Percentiles rank a stretch among this genome's conserved stretches.
Conservation (phyloP, 257 asterid genomes). For the Handroanthus guayacan region DNA sequence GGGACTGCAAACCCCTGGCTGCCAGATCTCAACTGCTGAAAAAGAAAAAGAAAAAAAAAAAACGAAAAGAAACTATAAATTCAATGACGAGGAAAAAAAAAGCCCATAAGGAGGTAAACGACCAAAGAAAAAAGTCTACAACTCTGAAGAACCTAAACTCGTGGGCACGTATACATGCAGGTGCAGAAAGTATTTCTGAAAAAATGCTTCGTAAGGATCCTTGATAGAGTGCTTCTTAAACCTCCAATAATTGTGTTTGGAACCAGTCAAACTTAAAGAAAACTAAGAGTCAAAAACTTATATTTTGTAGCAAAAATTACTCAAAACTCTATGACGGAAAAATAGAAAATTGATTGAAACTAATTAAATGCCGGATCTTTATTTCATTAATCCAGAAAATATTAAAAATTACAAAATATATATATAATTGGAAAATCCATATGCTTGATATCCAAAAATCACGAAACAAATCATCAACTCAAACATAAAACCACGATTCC, state of each 20-base stretch:
- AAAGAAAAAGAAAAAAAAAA: conserved; percentile 26
- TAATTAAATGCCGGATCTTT: conserved; percentile 11
- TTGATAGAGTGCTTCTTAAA: conserved; percentile 6
- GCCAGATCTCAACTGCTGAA: conserved; percentile 47
- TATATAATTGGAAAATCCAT: neutral
- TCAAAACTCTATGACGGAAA: conserved; percentile 14
- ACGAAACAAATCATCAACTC: neutral
- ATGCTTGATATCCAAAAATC: neutral
- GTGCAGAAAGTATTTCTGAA: neutral
- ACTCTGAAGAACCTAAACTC: neutral
- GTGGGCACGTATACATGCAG: neutral
- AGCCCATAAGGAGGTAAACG: conserved; percentile 1
- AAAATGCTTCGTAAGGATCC: neutral
- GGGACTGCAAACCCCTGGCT: conserved; percentile 41
- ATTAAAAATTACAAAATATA: neutral
- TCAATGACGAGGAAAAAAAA: conserved; percentile 9
- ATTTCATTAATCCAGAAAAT: neutral
- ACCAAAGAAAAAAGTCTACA: neutral
- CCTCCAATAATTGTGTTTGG: conserved; percentile 10
- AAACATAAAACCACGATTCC: conserved; percentile 26
- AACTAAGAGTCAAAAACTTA: neutral
- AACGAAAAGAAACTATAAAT: neutral
- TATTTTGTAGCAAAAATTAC: conserved; percentile 7
- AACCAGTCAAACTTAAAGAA: neutral
- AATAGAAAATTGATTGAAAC: neutral